These are phyloP conservation scores for Salix udensis DNA, from an alignment of 345 rosid species.

Conservation along the genomic window DNA sequence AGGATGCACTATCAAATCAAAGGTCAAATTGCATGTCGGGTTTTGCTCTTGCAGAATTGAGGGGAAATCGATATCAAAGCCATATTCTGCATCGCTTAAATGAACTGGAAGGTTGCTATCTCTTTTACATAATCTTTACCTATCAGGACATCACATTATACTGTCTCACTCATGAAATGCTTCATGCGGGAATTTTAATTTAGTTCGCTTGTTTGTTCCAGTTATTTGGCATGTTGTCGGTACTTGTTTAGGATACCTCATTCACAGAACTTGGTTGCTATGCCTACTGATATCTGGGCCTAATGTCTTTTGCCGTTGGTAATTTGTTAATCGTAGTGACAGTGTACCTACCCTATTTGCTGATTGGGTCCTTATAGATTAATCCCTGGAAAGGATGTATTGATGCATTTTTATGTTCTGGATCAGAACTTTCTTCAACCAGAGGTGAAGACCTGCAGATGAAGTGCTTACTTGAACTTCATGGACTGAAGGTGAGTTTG, in stretches of 20 bases:
- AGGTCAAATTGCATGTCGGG: constrained; percentile 54
- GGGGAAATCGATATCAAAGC: constrained; percentile 52
- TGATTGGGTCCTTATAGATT: background rate
- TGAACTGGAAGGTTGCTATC: constrained; percentile 75
- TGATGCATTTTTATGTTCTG: constrained; percentile 23
- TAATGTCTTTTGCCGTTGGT: background rate
- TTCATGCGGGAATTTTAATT: background rate
- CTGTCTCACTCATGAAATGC: background rate
- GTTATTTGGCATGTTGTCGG: background rate
- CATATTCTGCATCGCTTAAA: constrained; percentile 63
- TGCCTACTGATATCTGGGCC: background rate
- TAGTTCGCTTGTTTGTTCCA: background rate
- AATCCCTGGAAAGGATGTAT: constrained; percentile 3
- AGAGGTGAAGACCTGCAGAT: constrained; percentile 91
- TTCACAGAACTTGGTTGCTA: background rate
- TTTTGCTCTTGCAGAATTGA: constrained; percentile 43
- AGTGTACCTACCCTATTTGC: background rate
- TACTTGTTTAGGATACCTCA: background rate
- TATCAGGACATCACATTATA: background rate
- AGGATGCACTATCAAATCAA: constrained; percentile 73
- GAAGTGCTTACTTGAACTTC: constrained; percentile 87
- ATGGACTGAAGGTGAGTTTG: constrained; percentile 74
- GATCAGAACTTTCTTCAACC: constrained; percentile 78
- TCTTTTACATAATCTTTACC: constrained; percentile 8
- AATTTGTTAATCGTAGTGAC: background rate